Percentiles rank a stretch among this genome's conserved stretches.
phyloP scores from a whole-genome alignment of 2,329 filamentous ascomycete genomes.

The Microcyclospora tardicrescens region DNA sequence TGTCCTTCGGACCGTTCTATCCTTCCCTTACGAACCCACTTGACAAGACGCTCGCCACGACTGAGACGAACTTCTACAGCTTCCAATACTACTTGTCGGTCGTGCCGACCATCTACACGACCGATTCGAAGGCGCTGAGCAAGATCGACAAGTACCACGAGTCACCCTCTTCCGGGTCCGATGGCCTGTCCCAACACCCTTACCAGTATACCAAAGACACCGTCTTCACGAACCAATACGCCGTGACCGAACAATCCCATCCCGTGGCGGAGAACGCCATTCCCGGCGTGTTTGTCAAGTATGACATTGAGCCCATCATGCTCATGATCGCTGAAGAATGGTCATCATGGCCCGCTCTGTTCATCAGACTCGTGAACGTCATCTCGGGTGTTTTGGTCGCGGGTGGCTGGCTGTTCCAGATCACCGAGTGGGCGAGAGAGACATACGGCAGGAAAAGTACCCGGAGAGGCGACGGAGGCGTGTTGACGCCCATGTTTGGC shows the following conservation, averaged over 20 bases:
- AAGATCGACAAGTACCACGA: constrained; percentile 21
- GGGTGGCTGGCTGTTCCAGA: constrained; percentile 82
- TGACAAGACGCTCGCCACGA: constrained; percentile 73
- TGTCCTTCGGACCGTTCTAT: constrained; percentile 96
- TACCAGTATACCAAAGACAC: constrained; percentile 37
- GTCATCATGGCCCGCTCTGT: constrained; percentile 57
- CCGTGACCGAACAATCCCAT: constrained; percentile 78
- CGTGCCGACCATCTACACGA: constrained; percentile 82
- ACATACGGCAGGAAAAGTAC: background rate
- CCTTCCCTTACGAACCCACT: constrained; percentile 87
- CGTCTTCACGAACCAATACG: constrained; percentile 93
- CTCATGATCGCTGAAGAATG: constrained; percentile 74
- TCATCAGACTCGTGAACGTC: constrained; percentile 80
- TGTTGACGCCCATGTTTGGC: too few species aligned
- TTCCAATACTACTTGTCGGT: constrained; percentile 97
- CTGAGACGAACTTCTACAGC: constrained; percentile 72
- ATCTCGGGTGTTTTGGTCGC: constrained; percentile 83
- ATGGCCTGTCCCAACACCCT: constrained; percentile 20
- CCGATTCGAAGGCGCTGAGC: constrained; percentile 31
- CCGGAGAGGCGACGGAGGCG: background rate
- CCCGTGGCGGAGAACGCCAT: constrained; percentile 55
- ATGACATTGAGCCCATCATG: constrained; percentile 92
- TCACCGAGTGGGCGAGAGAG: constrained; percentile 57
- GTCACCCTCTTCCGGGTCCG: constrained; percentile 29
- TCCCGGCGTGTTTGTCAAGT: constrained; percentile 95